phyloP scores from a whole-genome alignment of 306 rosid genomes.

The Psophocarpus tetragonolobus region DNA sequence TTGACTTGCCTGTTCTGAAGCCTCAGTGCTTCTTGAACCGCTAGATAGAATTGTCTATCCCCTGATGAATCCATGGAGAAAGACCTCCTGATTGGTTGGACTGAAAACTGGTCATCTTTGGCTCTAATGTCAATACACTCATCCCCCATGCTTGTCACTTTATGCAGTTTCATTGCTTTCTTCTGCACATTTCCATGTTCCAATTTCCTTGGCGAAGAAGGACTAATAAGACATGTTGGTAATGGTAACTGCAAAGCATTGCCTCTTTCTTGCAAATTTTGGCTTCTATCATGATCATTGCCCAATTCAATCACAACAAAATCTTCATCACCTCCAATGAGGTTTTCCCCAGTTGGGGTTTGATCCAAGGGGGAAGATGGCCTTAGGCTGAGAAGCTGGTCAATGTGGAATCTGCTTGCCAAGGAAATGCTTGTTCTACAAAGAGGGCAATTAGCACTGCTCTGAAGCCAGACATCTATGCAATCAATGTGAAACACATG shows the following conservation, averaged over 20 bases:
- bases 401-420: constrained; percentile 42
- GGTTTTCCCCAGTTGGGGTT: constrained; percentile 30
- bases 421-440: constrained; percentile 79
- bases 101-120: constrained; percentile 72
- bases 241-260: constrained; percentile 39
- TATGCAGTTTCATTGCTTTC: constrained; percentile 55
- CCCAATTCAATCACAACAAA: constrained; percentile 85
- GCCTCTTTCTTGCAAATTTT: constrained; percentile 35
- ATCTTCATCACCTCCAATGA: constrained; percentile 50
- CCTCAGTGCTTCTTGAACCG: constrained; percentile 71
- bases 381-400: constrained; percentile 49
- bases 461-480: constrained; percentile 93
- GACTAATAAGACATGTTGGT: constrained; percentile 36
- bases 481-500: constrained; percentile 92
- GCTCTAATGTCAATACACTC: constrained; percentile 78
- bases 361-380: constrained; percentile 47
- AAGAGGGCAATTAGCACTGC: constrained; percentile 93
- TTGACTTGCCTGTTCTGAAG: constrained; percentile 47
- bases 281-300: constrained; percentile 31
- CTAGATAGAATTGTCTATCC: constrained; percentile 73
- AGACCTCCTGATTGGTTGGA: constrained; percentile 89
- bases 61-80: constrained; percentile 90
- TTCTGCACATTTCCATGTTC: constrained; percentile 40
- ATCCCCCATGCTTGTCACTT: constrained; percentile 86
- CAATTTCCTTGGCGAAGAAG: constrained; percentile 49